Conservation (phyloP, 1,139 yeast species). For the Candida sanyaensis region DNA sequence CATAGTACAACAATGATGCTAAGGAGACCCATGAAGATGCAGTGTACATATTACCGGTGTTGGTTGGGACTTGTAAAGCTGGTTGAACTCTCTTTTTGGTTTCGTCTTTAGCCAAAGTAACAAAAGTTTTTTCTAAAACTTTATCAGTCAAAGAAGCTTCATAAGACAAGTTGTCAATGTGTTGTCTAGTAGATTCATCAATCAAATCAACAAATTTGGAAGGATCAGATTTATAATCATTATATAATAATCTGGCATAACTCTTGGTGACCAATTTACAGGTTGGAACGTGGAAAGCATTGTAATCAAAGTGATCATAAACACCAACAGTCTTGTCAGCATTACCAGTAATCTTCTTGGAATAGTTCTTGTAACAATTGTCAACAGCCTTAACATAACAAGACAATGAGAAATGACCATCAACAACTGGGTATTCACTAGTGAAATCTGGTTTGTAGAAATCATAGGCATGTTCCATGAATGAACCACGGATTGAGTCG, state of each 20-base stretch:
- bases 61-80: constrained; percentile 85
- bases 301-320: constrained; percentile 79
- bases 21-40: constrained; percentile 91
- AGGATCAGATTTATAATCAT: constrained; percentile 79
- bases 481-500: constrained; percentile 85
- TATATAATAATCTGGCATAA: constrained; percentile 87
- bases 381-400: constrained; percentile 96
- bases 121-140: constrained; percentile 80
- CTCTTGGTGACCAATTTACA: constrained; percentile 94
- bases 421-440: constrained; percentile 95
- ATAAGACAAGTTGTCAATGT: constrained; percentile 62
- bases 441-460: constrained; percentile 98
- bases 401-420: constrained; percentile 92
- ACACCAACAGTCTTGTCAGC: constrained; percentile 60
- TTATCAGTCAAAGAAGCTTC: constrained; percentile 81
- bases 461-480: constrained; percentile 96
- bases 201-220: constrained; percentile 50
- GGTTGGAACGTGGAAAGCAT: constrained; percentile 98
- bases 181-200: constrained; percentile 56
- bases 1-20: constrained; percentile 75
- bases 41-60: constrained; percentile 98
- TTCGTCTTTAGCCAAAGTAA: constrained; percentile 73
- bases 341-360: constrained; percentile 71
- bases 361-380: constrained; percentile 78
- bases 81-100: constrained; percentile 75